These are phyloP conservation scores for Pelargonium hybrid DNA, from an alignment of 441 rosid genomes.

Conservation along the genomic window DNA sequence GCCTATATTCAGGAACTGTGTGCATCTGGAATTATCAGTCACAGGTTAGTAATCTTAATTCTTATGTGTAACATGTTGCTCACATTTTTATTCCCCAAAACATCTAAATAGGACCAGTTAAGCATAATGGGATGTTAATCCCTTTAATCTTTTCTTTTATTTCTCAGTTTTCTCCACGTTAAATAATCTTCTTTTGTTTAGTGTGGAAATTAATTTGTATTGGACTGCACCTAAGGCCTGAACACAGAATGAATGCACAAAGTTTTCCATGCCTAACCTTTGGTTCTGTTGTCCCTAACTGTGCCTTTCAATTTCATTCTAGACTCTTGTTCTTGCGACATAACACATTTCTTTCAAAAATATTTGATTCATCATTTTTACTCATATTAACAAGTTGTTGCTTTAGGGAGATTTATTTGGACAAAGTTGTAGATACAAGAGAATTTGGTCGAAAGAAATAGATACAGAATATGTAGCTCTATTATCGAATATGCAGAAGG, in stretches of 20 bases:
- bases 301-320: neutral
- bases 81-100: neutral
- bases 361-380: neutral
- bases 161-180: neutral
- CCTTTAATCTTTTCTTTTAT: neutral
- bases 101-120: neutral
- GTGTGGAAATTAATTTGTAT: no score
- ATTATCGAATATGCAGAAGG: neutral
- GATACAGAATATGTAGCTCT: neutral
- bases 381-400: neutral
- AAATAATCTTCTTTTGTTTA: neutral
- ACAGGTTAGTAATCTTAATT: conserved; percentile 33
- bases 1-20: conserved; percentile 67
- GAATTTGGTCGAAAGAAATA: neutral
- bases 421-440: neutral
- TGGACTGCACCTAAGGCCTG: no score
- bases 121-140: neutral
- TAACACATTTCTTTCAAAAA: neutral
- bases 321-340: neutral
- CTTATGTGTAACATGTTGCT: neutral
- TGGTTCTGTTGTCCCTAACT: neutral
- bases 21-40: conserved; percentile 75
- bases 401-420: neutral
- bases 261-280: neutral
- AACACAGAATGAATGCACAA: no score